phyloP scores from a whole-genome alignment of 2,329 filamentous ascomycete species.

The Graphiopsis chlorocephala region DNA sequence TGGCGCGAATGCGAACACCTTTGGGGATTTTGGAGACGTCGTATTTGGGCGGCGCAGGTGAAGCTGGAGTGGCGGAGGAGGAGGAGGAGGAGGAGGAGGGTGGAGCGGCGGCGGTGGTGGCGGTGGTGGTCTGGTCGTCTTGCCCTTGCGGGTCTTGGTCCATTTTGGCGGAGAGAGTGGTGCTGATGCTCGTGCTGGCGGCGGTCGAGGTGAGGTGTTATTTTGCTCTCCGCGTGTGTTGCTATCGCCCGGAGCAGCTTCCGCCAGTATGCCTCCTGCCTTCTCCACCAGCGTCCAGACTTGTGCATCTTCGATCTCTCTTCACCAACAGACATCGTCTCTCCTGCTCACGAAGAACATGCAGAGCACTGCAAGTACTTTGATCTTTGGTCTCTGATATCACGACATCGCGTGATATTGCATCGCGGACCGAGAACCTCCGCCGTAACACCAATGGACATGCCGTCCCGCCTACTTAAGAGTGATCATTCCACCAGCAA shows the following conservation, averaged over 20 bases:
- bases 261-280: neutral
- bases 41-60: neutral
- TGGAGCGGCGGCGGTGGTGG: neutral
- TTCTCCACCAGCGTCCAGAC: neutral
- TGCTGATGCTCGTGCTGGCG: neutral
- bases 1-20: neutral
- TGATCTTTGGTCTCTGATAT: neutral
- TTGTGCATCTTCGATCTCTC: neutral
- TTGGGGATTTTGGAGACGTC: slow-evolving; percentile 5
- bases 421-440: neutral
- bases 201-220: neutral
- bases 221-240: neutral
- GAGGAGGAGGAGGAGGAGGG: neutral
- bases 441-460: neutral
- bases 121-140: neutral
- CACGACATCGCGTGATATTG: neutral
- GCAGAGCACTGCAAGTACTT: neutral
- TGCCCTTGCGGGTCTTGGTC: neutral
- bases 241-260: neutral
- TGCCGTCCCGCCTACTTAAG: neutral
- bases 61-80: neutral
- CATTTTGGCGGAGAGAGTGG: neutral
- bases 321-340: neutral
- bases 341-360: neutral
- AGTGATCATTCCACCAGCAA: neutral